Evolutionary conservation across 352 stramenopile genomes (phyloP), one percentile per base, ranked within the genome.

Genomic region (Peronospora destructor): DNA sequence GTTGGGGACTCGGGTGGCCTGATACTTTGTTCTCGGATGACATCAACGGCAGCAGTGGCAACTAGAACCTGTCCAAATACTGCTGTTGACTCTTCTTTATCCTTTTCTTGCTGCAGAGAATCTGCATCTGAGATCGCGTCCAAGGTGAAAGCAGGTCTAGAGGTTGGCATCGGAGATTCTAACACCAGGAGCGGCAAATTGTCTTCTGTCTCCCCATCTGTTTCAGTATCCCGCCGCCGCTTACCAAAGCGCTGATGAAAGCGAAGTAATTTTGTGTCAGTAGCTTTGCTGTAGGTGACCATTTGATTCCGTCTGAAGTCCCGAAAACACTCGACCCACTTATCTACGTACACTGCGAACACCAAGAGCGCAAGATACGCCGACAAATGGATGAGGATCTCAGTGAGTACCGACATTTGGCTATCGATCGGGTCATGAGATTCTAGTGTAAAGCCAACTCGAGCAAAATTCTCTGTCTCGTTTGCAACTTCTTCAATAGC

Each of bases 291-390:
- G 35, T 69, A 69, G 9, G 43, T n/a, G 13, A 66, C 61, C 61
- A 69, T 69, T 59, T 65, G 56, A 29, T 66, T 67, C 39, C 64
- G 52, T 6, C 64, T 49, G 26, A 60, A 67, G 33, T 73, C 64
- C 19, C 64, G 57, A 49, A 65, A 67, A 26, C 60, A 73, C 14
- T 73, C 64, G 14, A 67, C 60, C 56, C 64, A 73, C 14, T 73
- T 56, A 40, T 73, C 64, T 21, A 73, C 53, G 35, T 70, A 72
- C 26, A 60, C 32, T 4, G 64, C 64, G 49, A 73, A 54, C 2
- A 70, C 60, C 42, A 73, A 67, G 9, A 73, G 42, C 29, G 49
- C 45, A 23, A 73, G 56, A 52, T 73, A 73, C 44, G 49, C 59
- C 11, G 59, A 69, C 39, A 72, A 50, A 32, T 72, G 64, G 6